Evolutionary conservation across 2,329 filamentous ascomycete species (phyloP).

Genomic region (Madurella fahalii): DNA sequence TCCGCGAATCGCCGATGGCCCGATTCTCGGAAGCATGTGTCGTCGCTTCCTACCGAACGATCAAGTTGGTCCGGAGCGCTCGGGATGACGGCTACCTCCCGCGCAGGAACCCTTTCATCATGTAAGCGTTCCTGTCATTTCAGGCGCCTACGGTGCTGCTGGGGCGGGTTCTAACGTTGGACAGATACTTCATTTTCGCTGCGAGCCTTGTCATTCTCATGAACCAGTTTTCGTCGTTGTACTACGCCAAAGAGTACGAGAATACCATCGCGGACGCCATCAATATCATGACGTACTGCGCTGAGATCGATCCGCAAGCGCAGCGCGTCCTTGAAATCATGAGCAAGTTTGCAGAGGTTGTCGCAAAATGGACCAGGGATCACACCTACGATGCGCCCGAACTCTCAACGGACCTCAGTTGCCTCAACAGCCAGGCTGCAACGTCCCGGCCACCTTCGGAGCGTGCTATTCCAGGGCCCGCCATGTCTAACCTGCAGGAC

Average conservation of each 20-base stretch:
- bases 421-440: slow-evolving; percentile 20
- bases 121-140: slow-evolving; percentile 40
- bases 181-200: slow-evolving; percentile 54
- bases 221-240: slow-evolving; percentile 53
- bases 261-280: slow-evolving; percentile 41
- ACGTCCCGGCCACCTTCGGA: slow-evolving; percentile 13
- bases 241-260: slow-evolving; percentile 40
- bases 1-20: slow-evolving; percentile 35
- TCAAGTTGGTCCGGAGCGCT: slow-evolving; percentile 44
- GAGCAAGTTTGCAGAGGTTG: slow-evolving; percentile 43
- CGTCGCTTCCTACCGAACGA: slow-evolving; percentile 46
- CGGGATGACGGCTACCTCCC: slow-evolving; percentile 44
- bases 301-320: slow-evolving; percentile 46
- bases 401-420: slow-evolving; percentile 22
- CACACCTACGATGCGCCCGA: slow-evolving; percentile 19
- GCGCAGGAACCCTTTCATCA: slow-evolving; percentile 51
- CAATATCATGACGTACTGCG: slow-evolving; percentile 47
- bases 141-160: background rate
- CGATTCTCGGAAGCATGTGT: slow-evolving; percentile 50
- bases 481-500: slow-evolving; percentile 1
- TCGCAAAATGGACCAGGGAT: slow-evolving; percentile 28
- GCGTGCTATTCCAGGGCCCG: background rate
- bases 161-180: slow-evolving; percentile 3
- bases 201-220: slow-evolving; percentile 51
- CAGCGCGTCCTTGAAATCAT: slow-evolving; percentile 48